Percentiles rank a stretch among this genome's conserved stretches.
Conservation (phyloP, 2,329 filamentous ascomycete genomes). For the Didymella arachidicola region DNA sequence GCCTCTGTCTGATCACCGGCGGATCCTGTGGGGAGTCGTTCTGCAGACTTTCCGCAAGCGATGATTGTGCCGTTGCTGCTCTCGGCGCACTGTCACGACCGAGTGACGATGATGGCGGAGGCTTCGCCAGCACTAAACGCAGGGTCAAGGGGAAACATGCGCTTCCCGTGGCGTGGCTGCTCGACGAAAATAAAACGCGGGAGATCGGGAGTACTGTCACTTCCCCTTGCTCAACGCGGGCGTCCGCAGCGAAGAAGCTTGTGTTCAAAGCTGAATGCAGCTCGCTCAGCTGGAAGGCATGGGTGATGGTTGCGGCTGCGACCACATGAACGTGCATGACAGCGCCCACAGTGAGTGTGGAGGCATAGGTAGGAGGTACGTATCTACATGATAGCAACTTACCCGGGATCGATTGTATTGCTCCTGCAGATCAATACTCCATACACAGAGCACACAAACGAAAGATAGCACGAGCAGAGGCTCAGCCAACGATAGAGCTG, state of each 20-base stretch:
- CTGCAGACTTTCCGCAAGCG: slow-evolving; percentile 2
- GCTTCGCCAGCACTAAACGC: slow-evolving; percentile 4
- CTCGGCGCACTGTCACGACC: slow-evolving; percentile 7
- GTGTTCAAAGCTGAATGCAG: slow-evolving; percentile 16
- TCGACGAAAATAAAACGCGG: slow-evolving; percentile 4
- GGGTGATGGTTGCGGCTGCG: slow-evolving; percentile 11
- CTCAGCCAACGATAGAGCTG: slow-evolving; percentile 9
- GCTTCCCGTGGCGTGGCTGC: slow-evolving; percentile 1
- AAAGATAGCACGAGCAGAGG: background rate
- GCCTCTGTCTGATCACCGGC: slow-evolving; percentile 21
- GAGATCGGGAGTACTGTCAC: background rate
- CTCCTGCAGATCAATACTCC: background rate
- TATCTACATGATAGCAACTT: background rate
- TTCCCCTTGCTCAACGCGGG: slow-evolving; percentile 10
- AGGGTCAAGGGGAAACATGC: slow-evolving; percentile 17
- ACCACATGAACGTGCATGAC: slow-evolving; percentile 7
- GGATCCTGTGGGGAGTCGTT: slow-evolving; percentile 26
- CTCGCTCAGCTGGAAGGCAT: slow-evolving; percentile 10
- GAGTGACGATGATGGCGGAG: slow-evolving; percentile 6
- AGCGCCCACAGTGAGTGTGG: background rate
- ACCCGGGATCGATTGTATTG: background rate
- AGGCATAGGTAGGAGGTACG: background rate
- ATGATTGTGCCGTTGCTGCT: slow-evolving; percentile 15
- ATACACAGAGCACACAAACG: background rate
- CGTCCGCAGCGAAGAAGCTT: slow-evolving; percentile 3